Conservation (phyloP, 1,139 yeast species). For the Pichia sp. region DNA sequence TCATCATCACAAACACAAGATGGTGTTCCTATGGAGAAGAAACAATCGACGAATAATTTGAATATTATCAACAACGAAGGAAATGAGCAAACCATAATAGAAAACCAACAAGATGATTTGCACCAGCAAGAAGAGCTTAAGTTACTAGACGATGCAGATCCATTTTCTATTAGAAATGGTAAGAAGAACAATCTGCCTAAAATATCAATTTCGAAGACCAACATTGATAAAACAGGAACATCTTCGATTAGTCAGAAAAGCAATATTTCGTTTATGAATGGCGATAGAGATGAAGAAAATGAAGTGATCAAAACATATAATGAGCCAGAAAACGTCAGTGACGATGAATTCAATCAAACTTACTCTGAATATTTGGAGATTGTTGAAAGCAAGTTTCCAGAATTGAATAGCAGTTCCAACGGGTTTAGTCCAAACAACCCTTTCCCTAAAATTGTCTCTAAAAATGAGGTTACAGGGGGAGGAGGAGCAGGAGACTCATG, state of each 20-base stretch:
- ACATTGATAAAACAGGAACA: neutral
- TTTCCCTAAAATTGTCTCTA: slow-evolving; percentile 14
- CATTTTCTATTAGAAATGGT: slow-evolving; percentile 2
- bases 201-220: neutral
- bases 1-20: neutral
- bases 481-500: too few species aligned
- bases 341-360: neutral
- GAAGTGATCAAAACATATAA: neutral
- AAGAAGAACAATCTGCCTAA: neutral
- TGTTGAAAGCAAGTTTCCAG: slow-evolving; percentile 22
- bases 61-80: slow-evolving; percentile 4
- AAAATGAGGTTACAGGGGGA: slow-evolving; percentile 9
- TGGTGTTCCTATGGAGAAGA: neutral
- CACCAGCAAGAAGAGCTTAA: slow-evolving; percentile 1
- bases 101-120: neutral
- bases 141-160: slow-evolving; percentile 5
- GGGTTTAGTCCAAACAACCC: slow-evolving; percentile 22
- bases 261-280: neutral
- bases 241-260: neutral
- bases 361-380: slow-evolving; percentile 1
- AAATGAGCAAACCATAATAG: neutral
- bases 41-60: neutral
- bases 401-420: slow-evolving; percentile 1
- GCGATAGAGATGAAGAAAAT: neutral
- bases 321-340: neutral